Base-by-base conservation (phyloP, 2,329 filamentous ascomycete genomes). In the Talaromyces sp. region DNA sequence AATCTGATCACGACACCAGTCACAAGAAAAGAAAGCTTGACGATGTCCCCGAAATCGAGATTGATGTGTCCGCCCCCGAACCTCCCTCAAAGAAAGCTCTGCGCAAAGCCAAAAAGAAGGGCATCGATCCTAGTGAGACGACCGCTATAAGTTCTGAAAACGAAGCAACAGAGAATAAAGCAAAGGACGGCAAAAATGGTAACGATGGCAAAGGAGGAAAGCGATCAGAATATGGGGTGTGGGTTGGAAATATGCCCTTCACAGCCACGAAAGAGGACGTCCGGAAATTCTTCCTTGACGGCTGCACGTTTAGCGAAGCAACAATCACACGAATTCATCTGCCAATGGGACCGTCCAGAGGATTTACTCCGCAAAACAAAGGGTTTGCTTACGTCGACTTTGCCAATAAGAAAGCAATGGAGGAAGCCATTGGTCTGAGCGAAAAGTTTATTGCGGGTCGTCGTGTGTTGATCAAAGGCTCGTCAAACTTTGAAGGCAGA, bases 311-410 rank as follows among this genome's bases (percentile, higher is more conserved):
- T 67, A 80, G 85, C 35, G 84, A 87, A 63, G 85, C 87, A 58
- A 85, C 88, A 67, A 95, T 99, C 70, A 96, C 93, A 1, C 86
- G 95, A 66, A 82, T 98, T 60, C 89, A 97, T 77, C 82, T 97
- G 73, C 93, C 93, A 0, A 85, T 80, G 24, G 82, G 83, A 3
- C 72, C 81, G 8, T 83, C 81, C 65, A 89, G 85, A 60, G 37
- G 74, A 76, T 39, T 86, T 83, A 71, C 78, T 84, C 24, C 82
- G 19, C 56, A 88, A 71, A 99, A 98, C 82, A 94, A 90, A 78
- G 96, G 95, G 16, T 99, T 97, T 75, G 95, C 95, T 63, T 99
- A 99, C 74, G 88, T 99, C 68, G 96, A 99, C 76, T 97, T 99
- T 74, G 82, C 87, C 54, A 89, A 85, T 27, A 73, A 82, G 22